Conservation (phyloP, 192 early-diverging fungal species). For the Umbelopsis sp. region DNA sequence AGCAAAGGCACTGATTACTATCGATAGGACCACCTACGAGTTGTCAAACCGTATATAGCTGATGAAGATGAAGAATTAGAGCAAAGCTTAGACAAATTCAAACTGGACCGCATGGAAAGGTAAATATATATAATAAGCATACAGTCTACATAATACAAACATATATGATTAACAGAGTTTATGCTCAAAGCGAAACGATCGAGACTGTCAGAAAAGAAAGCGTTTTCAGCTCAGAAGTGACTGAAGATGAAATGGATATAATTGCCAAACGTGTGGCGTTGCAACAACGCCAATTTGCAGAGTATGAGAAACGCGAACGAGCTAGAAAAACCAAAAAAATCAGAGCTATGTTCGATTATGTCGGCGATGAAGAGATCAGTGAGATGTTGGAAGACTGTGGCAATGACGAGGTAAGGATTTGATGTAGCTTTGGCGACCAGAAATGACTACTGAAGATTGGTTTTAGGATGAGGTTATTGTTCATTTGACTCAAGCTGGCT, state of each 20-base stretch:
- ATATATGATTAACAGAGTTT: not conserved
- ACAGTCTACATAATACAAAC: not conserved
- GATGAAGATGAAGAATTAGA: not conserved
- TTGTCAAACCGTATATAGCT: not conserved
- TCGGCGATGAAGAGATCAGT: conserved; percentile 84
- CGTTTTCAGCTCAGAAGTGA: conserved; percentile 86
- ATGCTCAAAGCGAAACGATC: conserved; percentile 63
- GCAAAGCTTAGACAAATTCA: not conserved
- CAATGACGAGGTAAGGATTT: conserved; percentile 74
- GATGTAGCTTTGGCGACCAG: no score
- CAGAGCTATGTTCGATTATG: conserved; percentile 77
- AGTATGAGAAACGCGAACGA: conserved; percentile 79
- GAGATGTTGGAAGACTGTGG: conserved; percentile 78
- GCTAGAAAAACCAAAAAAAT: conserved; percentile 79
- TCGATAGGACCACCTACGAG: conserved; percentile 17
- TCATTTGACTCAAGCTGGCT: conserved; percentile 78
- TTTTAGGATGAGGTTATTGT: conserved; percentile 78
- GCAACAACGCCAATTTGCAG: conserved; percentile 85
- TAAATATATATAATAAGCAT: not conserved
- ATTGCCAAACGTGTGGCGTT: conserved; percentile 87
- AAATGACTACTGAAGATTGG: not conserved
- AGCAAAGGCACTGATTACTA: not conserved
- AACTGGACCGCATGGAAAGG: conserved; percentile 1
- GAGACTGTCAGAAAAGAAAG: conserved; percentile 78
- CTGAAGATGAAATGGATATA: conserved; percentile 83